Evolutionary conservation across 805 yeast species (phyloP), one percentile per base, ranked within the genome.

Genomic region (Yamadazyma insecticola): DNA sequence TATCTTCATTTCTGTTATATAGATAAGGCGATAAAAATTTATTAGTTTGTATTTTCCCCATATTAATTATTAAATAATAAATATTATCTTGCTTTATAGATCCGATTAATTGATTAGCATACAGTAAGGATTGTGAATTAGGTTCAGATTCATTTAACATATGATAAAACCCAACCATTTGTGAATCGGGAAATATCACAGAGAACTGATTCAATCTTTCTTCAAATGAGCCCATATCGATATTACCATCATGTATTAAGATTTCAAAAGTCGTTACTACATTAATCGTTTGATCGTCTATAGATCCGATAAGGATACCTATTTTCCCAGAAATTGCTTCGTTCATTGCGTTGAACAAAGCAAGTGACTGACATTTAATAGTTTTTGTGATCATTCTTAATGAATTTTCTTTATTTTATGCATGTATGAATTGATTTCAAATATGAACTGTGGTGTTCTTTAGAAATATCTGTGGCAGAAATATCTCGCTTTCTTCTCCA

Each of bases 111-210:
- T 36, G 29, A 3, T 32, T 29, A 5, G 19, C 30, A 15, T 25
- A 14, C 13, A 13, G n/a, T 7, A 12, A 13, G 6, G 32, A 13
- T 2, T 9, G 6, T 9, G 10, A 15, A 10, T 26, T 18, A 3
- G 25, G 22, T 6, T 26, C 14, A n/a, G n/a, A n/a, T 12, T 22
- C 16, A 14, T 15, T 17, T 16, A 29, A 35, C 16, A 30, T 32
- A 5, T 48, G 39, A 8, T 51, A 45, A 38, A 60, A 65, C 8
- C 60, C 17, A 0, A 70, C 71, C 10, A 61, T 39, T 11, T 58
- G 37, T 21, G 44, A 40, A 16, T 49, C 45, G 1, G 67, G 67
- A 5, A 45, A 33, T 1, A 60, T 56, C 0, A 55, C 46, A 17
- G 40, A 36, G 31, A 55, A 48, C 28, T 63, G 61, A 3, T 43